Conservation (phyloP, 768 basidiomycete genomes). For the Tylopilus vinaceipallidus region DNA sequence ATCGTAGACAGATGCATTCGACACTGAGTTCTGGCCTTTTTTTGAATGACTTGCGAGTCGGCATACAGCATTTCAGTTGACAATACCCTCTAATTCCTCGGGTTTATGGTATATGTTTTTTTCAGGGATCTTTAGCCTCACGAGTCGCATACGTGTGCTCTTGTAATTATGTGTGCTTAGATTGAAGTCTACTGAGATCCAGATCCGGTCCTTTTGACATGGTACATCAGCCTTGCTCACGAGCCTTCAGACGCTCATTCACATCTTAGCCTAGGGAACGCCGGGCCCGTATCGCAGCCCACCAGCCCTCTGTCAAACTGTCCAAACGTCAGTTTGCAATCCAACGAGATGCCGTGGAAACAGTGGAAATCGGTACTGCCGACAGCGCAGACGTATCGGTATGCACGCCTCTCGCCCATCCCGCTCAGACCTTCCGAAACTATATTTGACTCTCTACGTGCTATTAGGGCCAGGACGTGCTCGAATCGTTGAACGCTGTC, state of each 20-base stretch:
- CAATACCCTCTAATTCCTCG: neutral
- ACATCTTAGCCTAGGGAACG: slow-evolving; percentile 33
- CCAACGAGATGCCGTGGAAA: slow-evolving; percentile 48
- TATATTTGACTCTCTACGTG: too few species aligned
- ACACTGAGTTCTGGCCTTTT: neutral
- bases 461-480: slow-evolving; percentile 50
- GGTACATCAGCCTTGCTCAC: slow-evolving; percentile 14
- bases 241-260: slow-evolving; percentile 8
- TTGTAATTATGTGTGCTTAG: too few species aligned
- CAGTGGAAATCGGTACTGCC: slow-evolving; percentile 44
- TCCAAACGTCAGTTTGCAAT: slow-evolving; percentile 48
- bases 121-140: neutral
- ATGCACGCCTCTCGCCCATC: slow-evolving; percentile 9
- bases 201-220: too few species aligned
- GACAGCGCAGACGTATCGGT: slow-evolving; percentile 39
- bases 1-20: slow-evolving; percentile 1
- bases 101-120: neutral
- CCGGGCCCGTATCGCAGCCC: slow-evolving; percentile 43
- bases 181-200: too few species aligned
- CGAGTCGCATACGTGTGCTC: neutral
- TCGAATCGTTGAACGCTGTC: slow-evolving; percentile 33
- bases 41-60: too few species aligned
- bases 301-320: slow-evolving; percentile 52
- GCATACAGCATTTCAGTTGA: neutral
- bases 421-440: neutral